phyloP scores from a whole-genome alignment of 1,139 yeast genomes.

The Pneumocystis wakefieldiae region DNA sequence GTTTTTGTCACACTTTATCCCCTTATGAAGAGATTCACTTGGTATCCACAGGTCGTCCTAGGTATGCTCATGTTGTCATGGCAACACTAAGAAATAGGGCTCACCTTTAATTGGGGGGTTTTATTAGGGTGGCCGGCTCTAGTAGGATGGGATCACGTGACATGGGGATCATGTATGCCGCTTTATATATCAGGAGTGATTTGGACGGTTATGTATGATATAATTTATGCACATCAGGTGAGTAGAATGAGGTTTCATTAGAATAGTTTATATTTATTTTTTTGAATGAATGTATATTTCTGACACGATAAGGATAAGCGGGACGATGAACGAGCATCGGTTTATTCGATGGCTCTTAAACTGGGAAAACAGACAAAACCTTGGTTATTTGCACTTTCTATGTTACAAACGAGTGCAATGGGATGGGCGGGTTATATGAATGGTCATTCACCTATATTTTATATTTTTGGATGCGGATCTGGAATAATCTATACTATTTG shows the following conservation, averaged over 20 bases:
- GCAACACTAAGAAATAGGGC: conserved; percentile 27
- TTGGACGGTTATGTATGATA: conserved; percentile 94
- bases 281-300: background rate
- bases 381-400: conserved; percentile 46
- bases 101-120: conserved; percentile 93
- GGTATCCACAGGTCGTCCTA: conserved; percentile 78
- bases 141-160: conserved; percentile 47
- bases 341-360: conserved; percentile 83
- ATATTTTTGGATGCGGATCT: conserved; percentile 28
- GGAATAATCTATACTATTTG: background rate
- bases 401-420: conserved; percentile 50
- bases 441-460: conserved; percentile 77
- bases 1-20: conserved; percentile 80
- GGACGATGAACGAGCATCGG: conserved; percentile 77
- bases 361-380: conserved; percentile 75
- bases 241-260: no score
- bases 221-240: conserved; percentile 83
- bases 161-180: conserved; percentile 59
- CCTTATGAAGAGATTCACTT: conserved; percentile 79
- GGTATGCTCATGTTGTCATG: background rate
- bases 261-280: background rate
- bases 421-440: conserved; percentile 64
- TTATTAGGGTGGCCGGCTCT: conserved; percentile 90
- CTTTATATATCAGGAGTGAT: conserved; percentile 61
- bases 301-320: conserved; percentile 41